Conservation (phyloP, 2,329 filamentous ascomycete species). For the Nemania abortiva region DNA sequence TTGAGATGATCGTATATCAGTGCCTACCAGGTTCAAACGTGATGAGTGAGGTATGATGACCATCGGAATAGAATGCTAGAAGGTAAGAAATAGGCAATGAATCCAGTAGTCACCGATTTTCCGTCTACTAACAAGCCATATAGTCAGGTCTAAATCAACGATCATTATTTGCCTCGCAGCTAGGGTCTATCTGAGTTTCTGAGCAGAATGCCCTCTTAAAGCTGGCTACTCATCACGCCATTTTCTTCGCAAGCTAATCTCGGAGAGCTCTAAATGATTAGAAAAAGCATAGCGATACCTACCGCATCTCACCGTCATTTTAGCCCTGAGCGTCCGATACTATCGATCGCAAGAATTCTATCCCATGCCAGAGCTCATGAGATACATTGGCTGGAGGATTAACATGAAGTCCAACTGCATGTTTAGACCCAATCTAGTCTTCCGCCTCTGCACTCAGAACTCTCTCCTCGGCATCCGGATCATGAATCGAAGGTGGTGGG, state of each 20-base stretch:
- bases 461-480: slow-evolving; percentile 52
- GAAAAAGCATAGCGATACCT: neutral
- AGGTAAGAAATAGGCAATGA: neutral
- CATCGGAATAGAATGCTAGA: no score
- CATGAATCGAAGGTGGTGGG: slow-evolving; percentile 59
- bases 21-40: no score
- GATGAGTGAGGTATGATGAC: no score
- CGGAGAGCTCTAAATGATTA: neutral
- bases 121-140: neutral
- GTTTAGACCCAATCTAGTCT: slow-evolving; percentile 4
- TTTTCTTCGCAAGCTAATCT: neutral
- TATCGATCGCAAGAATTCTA: neutral
- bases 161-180: slow-evolving; percentile 5
- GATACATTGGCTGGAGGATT: neutral
- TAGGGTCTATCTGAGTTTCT: slow-evolving; percentile 15
- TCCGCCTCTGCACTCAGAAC: slow-evolving; percentile 21
- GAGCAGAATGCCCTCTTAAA: neutral
- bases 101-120: neutral
- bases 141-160: neutral
- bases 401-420: neutral
- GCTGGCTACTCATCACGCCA: neutral
- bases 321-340: neutral
- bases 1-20: no score
- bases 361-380: neutral
- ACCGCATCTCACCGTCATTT: neutral